Evolutionary conservation across 192 early-diverging fungal genomes (phyloP).

Genomic region (Gamsiella multidivaricata): DNA sequence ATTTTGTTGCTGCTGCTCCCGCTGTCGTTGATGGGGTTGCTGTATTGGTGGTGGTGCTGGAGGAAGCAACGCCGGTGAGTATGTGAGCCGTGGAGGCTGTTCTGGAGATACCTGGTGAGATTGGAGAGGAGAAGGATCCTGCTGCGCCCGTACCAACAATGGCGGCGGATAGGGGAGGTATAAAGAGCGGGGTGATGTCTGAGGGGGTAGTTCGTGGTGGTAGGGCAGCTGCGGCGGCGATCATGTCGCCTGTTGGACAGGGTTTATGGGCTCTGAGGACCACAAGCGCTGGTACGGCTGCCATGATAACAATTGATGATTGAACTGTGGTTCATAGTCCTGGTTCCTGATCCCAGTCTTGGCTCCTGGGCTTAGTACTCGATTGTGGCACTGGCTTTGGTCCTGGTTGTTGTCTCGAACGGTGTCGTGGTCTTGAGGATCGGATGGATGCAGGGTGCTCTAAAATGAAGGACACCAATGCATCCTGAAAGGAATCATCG

Average conservation of each 20-base stretch:
- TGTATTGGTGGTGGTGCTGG: neutral
- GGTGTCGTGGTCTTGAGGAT: too few relatives aligned
- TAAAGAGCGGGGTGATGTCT: neutral
- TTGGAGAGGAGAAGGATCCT: neutral
- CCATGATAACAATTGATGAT: too few relatives aligned
- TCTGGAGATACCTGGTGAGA: neutral
- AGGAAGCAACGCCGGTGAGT: neutral
- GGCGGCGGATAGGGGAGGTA: neutral
- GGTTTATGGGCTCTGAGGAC: slow-evolving; percentile 39
- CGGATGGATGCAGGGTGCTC: too few relatives aligned
- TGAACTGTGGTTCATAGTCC: too few relatives aligned
- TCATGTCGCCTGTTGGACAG: slow-evolving; percentile 9
- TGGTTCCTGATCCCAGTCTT: too few relatives aligned
- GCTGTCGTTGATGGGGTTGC: neutral
- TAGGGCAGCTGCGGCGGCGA: neutral
- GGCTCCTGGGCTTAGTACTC: too few relatives aligned
- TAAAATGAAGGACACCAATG: too few relatives aligned
- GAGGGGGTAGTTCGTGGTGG: neutral
- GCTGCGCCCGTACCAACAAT: neutral
- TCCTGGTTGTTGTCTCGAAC: too few relatives aligned
- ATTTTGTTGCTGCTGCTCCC: neutral
- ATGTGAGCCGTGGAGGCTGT: neutral
- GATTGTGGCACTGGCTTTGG: too few relatives aligned
- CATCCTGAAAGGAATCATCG: too few relatives aligned
- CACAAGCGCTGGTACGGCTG: slow-evolving; percentile 32